Conservation (phyloP, 2,329 filamentous ascomycete species). For the Alternaria sp. region DNA sequence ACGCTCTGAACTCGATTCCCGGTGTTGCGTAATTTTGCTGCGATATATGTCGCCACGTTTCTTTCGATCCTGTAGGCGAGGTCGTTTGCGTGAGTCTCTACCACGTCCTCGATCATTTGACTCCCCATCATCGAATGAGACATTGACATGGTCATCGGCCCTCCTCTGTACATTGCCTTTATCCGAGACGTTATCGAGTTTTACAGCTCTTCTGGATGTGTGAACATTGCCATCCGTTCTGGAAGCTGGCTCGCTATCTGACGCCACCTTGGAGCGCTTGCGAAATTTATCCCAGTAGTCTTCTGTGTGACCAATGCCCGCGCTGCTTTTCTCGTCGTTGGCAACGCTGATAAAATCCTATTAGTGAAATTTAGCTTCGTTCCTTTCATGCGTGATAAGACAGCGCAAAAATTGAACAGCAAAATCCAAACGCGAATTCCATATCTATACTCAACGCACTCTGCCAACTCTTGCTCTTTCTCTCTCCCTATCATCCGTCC, state of each 20-base stretch:
- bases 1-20: neutral
- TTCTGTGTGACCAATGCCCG: neutral
- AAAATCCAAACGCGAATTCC: conserved; percentile 21
- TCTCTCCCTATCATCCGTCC: conserved; percentile 28
- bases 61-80: neutral
- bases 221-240: neutral
- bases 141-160: neutral
- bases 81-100: neutral
- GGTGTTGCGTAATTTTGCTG: neutral
- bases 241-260: neutral
- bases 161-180: neutral
- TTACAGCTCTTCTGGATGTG: conserved; percentile 1
- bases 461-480: conserved; percentile 29
- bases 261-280: neutral
- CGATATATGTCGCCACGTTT: neutral
- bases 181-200: neutral
- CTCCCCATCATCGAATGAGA: neutral
- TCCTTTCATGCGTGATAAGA: neutral
- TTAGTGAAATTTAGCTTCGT: conserved; percentile 1
- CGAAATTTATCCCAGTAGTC: neutral
- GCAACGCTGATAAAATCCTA: neutral
- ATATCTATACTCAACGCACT: conserved; percentile 40
- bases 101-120: neutral
- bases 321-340: neutral
- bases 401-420: conserved; percentile 4